phyloP scores from a whole-genome alignment of 2,329 filamentous ascomycete genomes.

The Colletotrichum nymphaeae region DNA sequence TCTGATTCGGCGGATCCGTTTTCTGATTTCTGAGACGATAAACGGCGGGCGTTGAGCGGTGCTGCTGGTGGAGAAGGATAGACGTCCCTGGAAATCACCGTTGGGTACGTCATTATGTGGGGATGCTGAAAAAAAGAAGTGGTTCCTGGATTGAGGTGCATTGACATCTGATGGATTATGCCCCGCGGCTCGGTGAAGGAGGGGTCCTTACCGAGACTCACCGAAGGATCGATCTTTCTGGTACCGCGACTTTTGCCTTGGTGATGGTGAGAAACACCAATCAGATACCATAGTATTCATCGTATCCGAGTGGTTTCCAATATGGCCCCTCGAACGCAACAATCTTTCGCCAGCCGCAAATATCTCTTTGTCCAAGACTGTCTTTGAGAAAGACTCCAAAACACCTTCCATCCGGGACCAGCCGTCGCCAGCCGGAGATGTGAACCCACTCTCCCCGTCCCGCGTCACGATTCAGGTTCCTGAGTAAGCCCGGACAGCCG shows the following conservation, averaged over 20 bases:
- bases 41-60: constrained; percentile 12
- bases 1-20: constrained; percentile 16
- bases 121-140: constrained; percentile 11
- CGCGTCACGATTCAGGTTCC: constrained; percentile 19
- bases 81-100: constrained; percentile 8
- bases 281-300: no score
- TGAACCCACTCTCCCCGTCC: not conserved
- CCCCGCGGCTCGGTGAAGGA: constrained; percentile 21
- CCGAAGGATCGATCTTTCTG: not conserved
- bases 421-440: not conserved
- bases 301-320: no score
- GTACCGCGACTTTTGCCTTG: not conserved
- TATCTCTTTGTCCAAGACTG: not conserved
- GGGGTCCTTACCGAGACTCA: not conserved
- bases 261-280: not conserved
- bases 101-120: constrained; percentile 30
- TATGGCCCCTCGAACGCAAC: no score
- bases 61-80: not conserved
- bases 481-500: constrained; percentile 29
- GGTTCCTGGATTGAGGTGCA: not conserved
- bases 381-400: not conserved
- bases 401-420: not conserved
- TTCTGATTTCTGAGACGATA: constrained; percentile 13
- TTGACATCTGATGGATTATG: not conserved
- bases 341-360: not conserved